Conservation (phyloP, 176 grass and related monocot genomes). For the Phyllostachys edulis region DNA sequence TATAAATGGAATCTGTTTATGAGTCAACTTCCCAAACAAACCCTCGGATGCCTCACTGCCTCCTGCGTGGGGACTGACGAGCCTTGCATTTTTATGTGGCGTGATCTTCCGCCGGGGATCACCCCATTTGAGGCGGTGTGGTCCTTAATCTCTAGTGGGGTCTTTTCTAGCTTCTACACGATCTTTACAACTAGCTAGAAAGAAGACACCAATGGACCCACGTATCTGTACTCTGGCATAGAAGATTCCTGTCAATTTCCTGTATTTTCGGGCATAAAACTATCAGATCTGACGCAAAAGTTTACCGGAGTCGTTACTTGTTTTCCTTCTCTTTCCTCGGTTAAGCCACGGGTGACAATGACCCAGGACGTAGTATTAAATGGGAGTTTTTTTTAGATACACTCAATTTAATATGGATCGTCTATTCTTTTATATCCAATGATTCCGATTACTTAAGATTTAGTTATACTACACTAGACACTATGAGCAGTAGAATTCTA, state of each 20-base stretch:
- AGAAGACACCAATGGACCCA: conserved; percentile 27
- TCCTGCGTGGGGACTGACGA: conserved; percentile 22
- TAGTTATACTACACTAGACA: no score
- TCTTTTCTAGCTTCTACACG: conserved; percentile 15
- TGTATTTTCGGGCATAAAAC: not conserved
- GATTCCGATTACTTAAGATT: no score
- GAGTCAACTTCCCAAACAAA: no score
- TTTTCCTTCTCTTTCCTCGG: no score
- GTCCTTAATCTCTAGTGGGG: conserved; percentile 2
- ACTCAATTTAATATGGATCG: no score
- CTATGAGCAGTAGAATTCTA: no score
- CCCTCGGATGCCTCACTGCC: not conserved
- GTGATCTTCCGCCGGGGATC: conserved; percentile 28
- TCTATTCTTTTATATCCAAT: no score
- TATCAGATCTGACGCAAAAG: not conserved
- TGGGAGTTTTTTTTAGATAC: no score
- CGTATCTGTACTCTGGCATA: not conserved
- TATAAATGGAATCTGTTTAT: no score
- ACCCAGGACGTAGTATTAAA: no score
- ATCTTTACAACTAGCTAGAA: conserved; percentile 20
- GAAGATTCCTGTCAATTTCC: not conserved
- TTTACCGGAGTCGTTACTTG: not conserved
- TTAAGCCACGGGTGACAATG: no score
- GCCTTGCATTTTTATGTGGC: conserved; percentile 14
- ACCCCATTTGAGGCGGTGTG: conserved; percentile 17